Base-by-base conservation (phyloP, 352 stramenopile genomes). In the Phytophthora cryptogea region DNA sequence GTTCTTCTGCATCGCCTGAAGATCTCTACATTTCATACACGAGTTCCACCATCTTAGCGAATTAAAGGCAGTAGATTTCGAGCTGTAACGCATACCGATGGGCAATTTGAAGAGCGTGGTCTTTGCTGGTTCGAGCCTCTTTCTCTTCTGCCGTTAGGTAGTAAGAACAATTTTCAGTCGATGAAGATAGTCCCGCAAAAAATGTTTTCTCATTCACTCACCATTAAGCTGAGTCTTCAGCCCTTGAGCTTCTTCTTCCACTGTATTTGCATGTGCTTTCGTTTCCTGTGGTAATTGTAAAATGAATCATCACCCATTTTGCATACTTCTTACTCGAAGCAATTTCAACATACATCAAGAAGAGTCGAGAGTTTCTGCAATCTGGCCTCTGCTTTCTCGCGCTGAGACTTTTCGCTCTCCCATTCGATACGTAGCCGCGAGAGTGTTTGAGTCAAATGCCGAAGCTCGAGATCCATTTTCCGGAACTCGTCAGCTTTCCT, bases 391-490 rank as follows among this genome's bases (percentile, higher is more conserved):
- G 71, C 62, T 50, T 82, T 83, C 46, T 76, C 77, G 0, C 75
- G 73, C 27, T 76, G 62, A 2, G 35, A 35, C n/a, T 74, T 73
- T 26, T 90, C 80, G 6, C 50, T 74, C 8, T 88, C 76, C 33
- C 70, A 73, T 32, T 90, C 80, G 0, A 70, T 64, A 0, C 78
- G 76, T 20, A 87, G 28, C 8, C 76, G 65, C 17, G 63, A 72
- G 2, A 82, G 55, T 4, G 54, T 48, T 44, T 85, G 80, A 1
- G 63, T 74, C 9, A 80, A 47, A 45, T 84, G 76, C 1, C 74
- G 69, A 14, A 87, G 26, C 33, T 90, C 78, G 5, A 86, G 43
- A 37, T 88, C 80, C 62, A 88, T 63, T 26, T 52, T 69, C 23
- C 78, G 68, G 39, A 78, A 81, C 44, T 88, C 68, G 28, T 84